Evolutionary conservation across 148 eudicot genomes (phyloP).

Genomic region (Selenicereus undatus): DNA sequence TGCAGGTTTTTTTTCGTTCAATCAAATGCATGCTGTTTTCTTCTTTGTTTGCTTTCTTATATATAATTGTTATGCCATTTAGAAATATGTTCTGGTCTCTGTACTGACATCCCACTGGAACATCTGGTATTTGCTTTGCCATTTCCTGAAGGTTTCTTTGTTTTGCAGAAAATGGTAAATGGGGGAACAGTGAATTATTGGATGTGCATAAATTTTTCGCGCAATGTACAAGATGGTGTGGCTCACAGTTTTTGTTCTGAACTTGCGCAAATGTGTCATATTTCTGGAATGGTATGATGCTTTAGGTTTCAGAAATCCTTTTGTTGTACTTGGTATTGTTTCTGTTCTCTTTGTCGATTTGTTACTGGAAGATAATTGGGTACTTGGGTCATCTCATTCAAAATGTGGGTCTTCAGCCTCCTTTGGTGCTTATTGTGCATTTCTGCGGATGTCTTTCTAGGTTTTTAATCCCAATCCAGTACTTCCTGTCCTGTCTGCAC

Average conservation of each 20-base stretch:
- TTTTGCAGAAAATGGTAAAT: constrained; percentile 76
- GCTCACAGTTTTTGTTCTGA: constrained; percentile 63
- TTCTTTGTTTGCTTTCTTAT: background rate
- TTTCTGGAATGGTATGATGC: constrained; percentile 66
- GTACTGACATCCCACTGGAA: background rate
- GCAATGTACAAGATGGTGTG: constrained; percentile 52
- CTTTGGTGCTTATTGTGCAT: background rate
- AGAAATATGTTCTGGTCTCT: background rate
- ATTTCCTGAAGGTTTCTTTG: background rate
- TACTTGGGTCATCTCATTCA: background rate
- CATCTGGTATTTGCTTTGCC: background rate
- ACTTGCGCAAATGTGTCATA: constrained; percentile 72
- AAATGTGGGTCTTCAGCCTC: background rate
- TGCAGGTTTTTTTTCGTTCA: background rate
- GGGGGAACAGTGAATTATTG: constrained; percentile 66
- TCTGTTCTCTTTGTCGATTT: background rate
- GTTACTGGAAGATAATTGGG: too few species aligned
- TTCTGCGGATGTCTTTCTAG: constrained; percentile 23
- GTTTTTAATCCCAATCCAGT: constrained; percentile 57
- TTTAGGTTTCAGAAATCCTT: background rate
- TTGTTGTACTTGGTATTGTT: background rate
- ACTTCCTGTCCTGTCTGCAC: constrained; percentile 43
- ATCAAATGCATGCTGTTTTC: background rate
- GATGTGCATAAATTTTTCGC: constrained; percentile 75
- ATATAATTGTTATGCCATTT: background rate